Conservation (phyloP, 805 yeast genomes). For the Millerago galiae region DNA sequence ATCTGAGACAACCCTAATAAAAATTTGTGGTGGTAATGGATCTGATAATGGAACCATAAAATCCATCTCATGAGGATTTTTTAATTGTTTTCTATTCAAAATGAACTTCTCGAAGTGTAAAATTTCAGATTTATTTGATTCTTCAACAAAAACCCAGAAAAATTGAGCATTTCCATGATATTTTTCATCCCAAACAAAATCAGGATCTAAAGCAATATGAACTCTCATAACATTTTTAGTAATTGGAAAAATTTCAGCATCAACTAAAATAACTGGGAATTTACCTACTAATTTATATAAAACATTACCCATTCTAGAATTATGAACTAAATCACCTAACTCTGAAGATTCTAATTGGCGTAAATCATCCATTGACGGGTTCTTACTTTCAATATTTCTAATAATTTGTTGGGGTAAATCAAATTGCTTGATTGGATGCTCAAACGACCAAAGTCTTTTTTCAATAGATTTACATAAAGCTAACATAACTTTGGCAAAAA, state of each 20-base stretch:
- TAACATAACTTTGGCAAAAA: slow-evolving; percentile 64
- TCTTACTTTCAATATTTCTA: slow-evolving; percentile 54
- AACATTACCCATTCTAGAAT: slow-evolving; percentile 61
- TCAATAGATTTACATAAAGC: slow-evolving; percentile 85
- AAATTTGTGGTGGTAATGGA: slow-evolving; percentile 85
- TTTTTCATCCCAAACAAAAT: slow-evolving; percentile 79
- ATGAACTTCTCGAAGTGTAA: slow-evolving; percentile 80
- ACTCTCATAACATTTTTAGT: slow-evolving; percentile 82
- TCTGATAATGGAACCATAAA: slow-evolving; percentile 88
- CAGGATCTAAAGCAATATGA: slow-evolving; percentile 62
- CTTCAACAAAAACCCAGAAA: slow-evolving; percentile 92
- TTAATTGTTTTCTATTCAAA: slow-evolving; percentile 50
- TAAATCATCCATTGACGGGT: slow-evolving; percentile 63
- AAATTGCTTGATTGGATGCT: slow-evolving; percentile 87
- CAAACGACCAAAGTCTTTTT: slow-evolving; percentile 78
- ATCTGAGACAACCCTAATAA: slow-evolving; percentile 75
- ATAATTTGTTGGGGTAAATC: slow-evolving; percentile 65
- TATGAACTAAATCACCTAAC: slow-evolving; percentile 86
- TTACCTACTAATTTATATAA: slow-evolving; percentile 55
- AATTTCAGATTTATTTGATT: slow-evolving; percentile 64
- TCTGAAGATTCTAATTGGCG: slow-evolving; percentile 71
- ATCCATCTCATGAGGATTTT: slow-evolving; percentile 63
- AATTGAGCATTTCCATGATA: slow-evolving; percentile 79
- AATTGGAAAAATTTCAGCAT: slow-evolving; percentile 82
- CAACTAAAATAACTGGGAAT: slow-evolving; percentile 71